Conservation (phyloP, 495 filamentous ascomycete species). For the Choiromyces venosus region DNA sequence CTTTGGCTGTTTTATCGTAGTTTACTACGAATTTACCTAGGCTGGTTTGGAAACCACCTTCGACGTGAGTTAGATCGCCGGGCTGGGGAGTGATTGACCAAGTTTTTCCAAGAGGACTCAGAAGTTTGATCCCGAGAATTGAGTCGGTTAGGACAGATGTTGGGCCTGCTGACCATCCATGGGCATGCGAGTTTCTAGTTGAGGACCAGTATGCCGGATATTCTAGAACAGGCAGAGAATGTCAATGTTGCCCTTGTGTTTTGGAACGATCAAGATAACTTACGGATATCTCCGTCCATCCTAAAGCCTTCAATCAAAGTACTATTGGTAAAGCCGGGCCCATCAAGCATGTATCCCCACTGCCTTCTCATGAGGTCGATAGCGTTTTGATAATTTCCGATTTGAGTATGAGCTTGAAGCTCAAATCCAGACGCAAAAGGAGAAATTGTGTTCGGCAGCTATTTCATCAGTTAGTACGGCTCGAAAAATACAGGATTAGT, state of each 20-base stretch:
- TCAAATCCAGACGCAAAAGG: conserved; percentile 60
- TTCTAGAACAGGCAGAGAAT: conserved; percentile 31
- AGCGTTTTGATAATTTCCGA: conserved; percentile 47
- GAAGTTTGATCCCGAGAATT: conserved; percentile 53
- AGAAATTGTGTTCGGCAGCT: conserved; percentile 53
- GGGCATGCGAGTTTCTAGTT: conserved; percentile 54
- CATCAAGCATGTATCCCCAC: conserved; percentile 61
- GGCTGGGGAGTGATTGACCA: conserved; percentile 53
- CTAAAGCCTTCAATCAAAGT: conserved; percentile 59
- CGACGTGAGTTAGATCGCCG: conserved; percentile 49
- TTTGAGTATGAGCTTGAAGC: conserved; percentile 54
- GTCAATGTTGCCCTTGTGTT: neutral
- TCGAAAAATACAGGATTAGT: neutral
- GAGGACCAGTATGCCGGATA: conserved; percentile 55
- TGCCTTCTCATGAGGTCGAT: conserved; percentile 55
- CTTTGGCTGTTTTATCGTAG: neutral
- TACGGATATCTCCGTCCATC: conserved; percentile 48
- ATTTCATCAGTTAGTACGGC: neutral
- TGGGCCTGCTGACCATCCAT: conserved; percentile 59
- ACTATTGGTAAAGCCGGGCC: conserved; percentile 56
- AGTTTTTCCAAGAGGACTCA: conserved; percentile 47
- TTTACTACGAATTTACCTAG: conserved; percentile 51
- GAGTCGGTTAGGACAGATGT: conserved; percentile 53
- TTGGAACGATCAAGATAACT: neutral
- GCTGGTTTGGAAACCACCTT: conserved; percentile 54